Percentiles rank a stretch among this genome's conserved stretches.
Conservation (phyloP, 2,329 filamentous ascomycete genomes). For the Arthroderma sp. region DNA sequence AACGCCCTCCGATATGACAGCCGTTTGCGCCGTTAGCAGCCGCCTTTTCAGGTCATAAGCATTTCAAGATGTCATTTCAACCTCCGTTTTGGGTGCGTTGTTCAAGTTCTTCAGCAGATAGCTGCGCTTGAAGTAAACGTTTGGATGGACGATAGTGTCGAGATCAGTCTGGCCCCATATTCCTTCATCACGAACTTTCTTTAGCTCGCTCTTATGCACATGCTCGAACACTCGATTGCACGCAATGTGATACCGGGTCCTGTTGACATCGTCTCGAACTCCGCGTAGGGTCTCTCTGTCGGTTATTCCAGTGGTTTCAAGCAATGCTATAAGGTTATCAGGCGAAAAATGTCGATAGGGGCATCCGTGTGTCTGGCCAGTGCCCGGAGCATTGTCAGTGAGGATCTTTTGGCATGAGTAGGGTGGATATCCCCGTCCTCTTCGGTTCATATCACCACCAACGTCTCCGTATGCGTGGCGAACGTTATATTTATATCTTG, state of each 20-base stretch:
- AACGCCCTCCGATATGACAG: neutral
- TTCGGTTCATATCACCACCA: constrained; percentile 76
- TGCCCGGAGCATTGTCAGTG: constrained; percentile 72
- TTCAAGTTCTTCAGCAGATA: constrained; percentile 74
- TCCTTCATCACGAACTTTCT: constrained; percentile 61
- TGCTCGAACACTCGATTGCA: constrained; percentile 94
- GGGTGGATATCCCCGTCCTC: constrained; percentile 76
- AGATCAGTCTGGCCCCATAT: constrained; percentile 62
- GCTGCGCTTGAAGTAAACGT: constrained; percentile 94
- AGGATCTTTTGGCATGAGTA: constrained; percentile 94
- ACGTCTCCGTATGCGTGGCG: constrained; percentile 93
- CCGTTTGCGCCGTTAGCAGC: neutral
- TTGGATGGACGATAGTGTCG: constrained; percentile 93
- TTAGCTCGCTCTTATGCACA: constrained; percentile 66
- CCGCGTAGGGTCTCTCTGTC: constrained; percentile 67
- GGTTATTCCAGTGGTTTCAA: constrained; percentile 66
- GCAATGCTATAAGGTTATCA: constrained; percentile 68
- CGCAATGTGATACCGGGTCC: constrained; percentile 82
- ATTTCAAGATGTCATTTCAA: constrained; percentile 40
- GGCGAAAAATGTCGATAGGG: constrained; percentile 85
- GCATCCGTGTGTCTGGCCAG: constrained; percentile 87
- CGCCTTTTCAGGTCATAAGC: neutral
- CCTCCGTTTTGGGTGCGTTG: constrained; percentile 40
- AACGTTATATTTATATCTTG: constrained; percentile 94
- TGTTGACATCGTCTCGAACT: constrained; percentile 79